These are phyloP conservation scores for Apostasia shenzhenica DNA, from an alignment of 106 monocot species.

Conservation along the genomic window DNA sequence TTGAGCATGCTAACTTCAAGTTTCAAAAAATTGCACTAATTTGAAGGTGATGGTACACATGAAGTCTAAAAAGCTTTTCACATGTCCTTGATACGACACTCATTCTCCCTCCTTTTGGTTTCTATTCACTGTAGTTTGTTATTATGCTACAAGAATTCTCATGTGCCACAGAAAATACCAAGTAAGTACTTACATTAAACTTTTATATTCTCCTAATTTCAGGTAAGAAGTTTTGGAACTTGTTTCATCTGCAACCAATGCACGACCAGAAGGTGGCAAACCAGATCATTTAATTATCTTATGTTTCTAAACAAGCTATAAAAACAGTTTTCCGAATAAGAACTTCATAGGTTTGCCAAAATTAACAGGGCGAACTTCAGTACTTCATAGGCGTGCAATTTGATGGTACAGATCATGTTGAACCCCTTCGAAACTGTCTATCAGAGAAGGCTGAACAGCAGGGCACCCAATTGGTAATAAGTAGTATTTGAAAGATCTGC, in stretches of 20 bases:
- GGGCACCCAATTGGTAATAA: slow-evolving; percentile 40
- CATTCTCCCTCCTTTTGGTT: background rate
- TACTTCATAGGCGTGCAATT: slow-evolving; percentile 90
- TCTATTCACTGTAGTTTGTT: background rate
- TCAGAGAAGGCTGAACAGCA: slow-evolving; percentile 35
- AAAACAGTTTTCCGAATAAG: background rate
- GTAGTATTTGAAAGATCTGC: no score
- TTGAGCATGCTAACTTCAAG: no score
- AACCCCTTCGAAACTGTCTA: slow-evolving; percentile 71
- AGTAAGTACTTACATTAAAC: no score
- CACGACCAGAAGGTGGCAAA: slow-evolving; percentile 60
- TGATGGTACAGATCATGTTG: slow-evolving; percentile 78
- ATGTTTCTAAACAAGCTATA: background rate
- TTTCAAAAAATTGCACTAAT: no score
- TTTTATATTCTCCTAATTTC: slow-evolving; percentile 1
- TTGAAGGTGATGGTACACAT: no score
- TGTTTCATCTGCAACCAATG: slow-evolving; percentile 89
- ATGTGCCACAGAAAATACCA: no score
- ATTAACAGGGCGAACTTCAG: slow-evolving; percentile 69
- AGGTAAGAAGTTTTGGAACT: slow-evolving; percentile 93
- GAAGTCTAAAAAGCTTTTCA: no score
- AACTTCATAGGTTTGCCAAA: background rate
- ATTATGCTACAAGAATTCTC: background rate
- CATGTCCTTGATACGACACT: no score
- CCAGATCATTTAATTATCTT: background rate